Percentiles rank a stretch among this genome's conserved stretches.
Evolutionary conservation across 768 basidiomycete genomes (phyloP).

Genomic region (Hypholoma sublateritium): DNA sequence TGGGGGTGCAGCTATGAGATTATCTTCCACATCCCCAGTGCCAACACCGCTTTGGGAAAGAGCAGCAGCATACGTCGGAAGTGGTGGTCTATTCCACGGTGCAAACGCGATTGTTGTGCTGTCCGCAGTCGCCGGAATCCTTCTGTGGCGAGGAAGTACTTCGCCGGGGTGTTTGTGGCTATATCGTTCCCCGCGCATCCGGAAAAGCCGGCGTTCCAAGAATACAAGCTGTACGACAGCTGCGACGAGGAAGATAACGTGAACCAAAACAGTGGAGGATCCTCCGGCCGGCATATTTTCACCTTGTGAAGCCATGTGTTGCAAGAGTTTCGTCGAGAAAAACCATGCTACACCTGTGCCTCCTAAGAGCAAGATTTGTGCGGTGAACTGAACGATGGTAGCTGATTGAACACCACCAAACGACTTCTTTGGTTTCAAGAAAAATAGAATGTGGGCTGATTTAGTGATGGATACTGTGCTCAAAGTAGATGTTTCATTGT

Average conservation of each 20-base stretch:
- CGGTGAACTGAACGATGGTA: conserved; percentile 41
- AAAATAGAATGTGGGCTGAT: conserved; percentile 33
- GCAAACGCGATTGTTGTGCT: conserved; percentile 41
- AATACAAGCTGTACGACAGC: conserved; percentile 55
- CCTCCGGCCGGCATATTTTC: conserved; percentile 20
- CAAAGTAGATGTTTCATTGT: conserved; percentile 9
- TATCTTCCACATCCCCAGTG: conserved; percentile 76
- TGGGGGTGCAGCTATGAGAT: conserved; percentile 63
- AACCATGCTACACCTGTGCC: conserved; percentile 61
- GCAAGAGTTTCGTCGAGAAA: conserved; percentile 28
- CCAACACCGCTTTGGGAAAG: conserved; percentile 67
- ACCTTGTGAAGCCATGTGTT: conserved; percentile 9
- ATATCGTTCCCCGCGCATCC: conserved; percentile 69
- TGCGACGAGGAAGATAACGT: conserved; percentile 58
- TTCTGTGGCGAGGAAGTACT: conserved; percentile 41
- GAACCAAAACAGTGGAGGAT: conserved; percentile 52
- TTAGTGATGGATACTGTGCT: conserved; percentile 14
- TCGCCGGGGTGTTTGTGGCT: conserved; percentile 59
- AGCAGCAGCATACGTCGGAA: conserved; percentile 71
- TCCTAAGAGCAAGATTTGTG: conserved; percentile 39
- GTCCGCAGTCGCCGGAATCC: conserved; percentile 20
- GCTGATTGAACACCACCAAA: conserved; percentile 45
- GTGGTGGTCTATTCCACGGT: conserved; percentile 70
- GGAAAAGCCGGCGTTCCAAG: conserved; percentile 62
- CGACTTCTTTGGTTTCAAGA: conserved; percentile 39